Conservation (phyloP, 768 basidiomycete species). For the Phylloporus sp. region DNA sequence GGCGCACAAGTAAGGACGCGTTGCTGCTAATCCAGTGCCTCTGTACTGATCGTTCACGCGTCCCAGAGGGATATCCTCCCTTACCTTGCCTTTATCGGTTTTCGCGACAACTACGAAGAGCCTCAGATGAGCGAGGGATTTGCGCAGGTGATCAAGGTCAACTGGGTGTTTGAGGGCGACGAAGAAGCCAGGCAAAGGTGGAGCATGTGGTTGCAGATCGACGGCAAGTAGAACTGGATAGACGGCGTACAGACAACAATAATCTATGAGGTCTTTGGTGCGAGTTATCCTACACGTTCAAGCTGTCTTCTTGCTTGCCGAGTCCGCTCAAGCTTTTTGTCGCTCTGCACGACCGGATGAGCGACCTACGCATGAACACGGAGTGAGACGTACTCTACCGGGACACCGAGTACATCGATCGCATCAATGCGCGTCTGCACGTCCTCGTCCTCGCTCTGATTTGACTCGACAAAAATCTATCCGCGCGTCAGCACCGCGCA, state of each 20-base stretch:
- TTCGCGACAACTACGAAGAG: slow-evolving; percentile 59
- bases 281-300: neutral
- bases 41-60: neutral
- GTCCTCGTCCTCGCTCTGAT: slow-evolving; percentile 59
- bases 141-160: slow-evolving; percentile 67
- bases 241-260: neutral
- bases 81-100: slow-evolving; percentile 55
- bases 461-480: slow-evolving; percentile 67
- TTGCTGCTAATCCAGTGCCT: neutral
- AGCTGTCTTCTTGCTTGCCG: slow-evolving; percentile 31
- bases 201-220: slow-evolving; percentile 84
- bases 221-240: slow-evolving; percentile 49
- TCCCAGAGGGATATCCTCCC: slow-evolving; percentile 57
- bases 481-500: slow-evolving; percentile 4
- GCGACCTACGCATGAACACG: neutral
- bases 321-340: slow-evolving; percentile 40
- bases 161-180: slow-evolving; percentile 76
- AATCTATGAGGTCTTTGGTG: neutral
- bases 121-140: slow-evolving; percentile 72
- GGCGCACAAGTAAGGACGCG: slow-evolving; percentile 7
- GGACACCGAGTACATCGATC: slow-evolving; percentile 60
- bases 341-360: slow-evolving; percentile 21
- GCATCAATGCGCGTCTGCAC: slow-evolving; percentile 56
- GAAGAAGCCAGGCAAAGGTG: slow-evolving; percentile 69
- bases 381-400: slow-evolving; percentile 47